These are phyloP conservation scores for Capsella bursapastoris DNA, from an alignment of 345 rosid species.

Conservation along the genomic window DNA sequence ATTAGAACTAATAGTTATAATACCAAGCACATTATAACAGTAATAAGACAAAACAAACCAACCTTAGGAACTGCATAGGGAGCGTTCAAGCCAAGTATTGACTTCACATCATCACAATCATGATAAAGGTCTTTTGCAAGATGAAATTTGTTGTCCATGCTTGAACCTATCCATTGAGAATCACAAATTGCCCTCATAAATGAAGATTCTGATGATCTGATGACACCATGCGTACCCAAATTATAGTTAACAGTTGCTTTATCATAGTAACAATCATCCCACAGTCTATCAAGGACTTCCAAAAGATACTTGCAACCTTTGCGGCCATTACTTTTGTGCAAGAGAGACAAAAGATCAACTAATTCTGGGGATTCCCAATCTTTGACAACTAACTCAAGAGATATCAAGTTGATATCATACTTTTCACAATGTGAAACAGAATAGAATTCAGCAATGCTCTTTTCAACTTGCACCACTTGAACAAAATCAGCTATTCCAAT, in stretches of 20 bases:
- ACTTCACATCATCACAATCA: constrained; percentile 79
- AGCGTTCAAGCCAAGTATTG: constrained; percentile 74
- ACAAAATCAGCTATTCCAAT: constrained; percentile 87
- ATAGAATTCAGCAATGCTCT: constrained; percentile 57
- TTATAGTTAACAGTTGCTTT: constrained; percentile 55
- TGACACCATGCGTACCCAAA: constrained; percentile 43
- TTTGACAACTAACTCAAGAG: constrained; percentile 50
- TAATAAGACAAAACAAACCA: constrained; percentile 42
- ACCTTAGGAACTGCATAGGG: constrained; percentile 96
- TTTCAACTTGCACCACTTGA: constrained; percentile 74
- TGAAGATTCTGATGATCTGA: constrained; percentile 62
- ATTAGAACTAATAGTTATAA: constrained; percentile 13
- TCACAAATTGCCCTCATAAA: constrained; percentile 66
- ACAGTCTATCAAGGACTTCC: constrained; percentile 70
- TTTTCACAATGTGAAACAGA: constrained; percentile 40
- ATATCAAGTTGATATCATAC: constrained; percentile 45
- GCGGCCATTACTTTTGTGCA: constrained; percentile 53
- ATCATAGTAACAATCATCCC: constrained; percentile 74
- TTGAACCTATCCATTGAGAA: constrained; percentile 72
- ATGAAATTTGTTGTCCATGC: constrained; percentile 73
- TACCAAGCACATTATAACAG: constrained; percentile 16
- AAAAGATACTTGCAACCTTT: constrained; percentile 64
- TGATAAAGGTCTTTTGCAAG: constrained; percentile 70
- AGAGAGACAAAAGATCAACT: constrained; percentile 53
- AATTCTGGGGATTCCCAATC: constrained; percentile 95